Base-by-base conservation (phyloP, 2,329 filamentous ascomycete species). In the Chlorencoelia australis region DNA sequence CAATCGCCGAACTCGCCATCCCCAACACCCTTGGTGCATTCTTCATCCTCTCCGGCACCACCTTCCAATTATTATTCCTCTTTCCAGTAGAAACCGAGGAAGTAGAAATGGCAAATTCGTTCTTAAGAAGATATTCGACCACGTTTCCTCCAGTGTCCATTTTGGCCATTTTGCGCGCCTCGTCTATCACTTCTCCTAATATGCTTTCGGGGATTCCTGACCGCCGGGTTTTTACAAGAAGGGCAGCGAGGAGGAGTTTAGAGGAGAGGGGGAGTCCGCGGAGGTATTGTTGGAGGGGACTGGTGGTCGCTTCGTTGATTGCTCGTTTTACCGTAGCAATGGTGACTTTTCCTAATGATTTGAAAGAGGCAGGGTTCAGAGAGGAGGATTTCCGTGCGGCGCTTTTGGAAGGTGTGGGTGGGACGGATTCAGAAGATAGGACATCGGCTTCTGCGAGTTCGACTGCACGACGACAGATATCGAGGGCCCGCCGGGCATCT, bases 391-490 rank as follows among this genome's bases (percentile, higher is more conserved):
- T 39, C 56, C 58, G 53, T 59, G 63, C 49, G 11, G 51, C 53
- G 15, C 53, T 62, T 42, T 78, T 82, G 62, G 73, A 82, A 6
- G 80, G 79, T 3, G 79, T 83, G 41, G 63, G 58, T 11, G 73
- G 68, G 4, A 49, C 54, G n/a, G n/a, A n/a, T n/a, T n/a, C n/a
- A 8, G 37, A 35, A 6, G 61, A 49, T 36, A 61, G 62, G 28
- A 52, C 54, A 36, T 89, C 81, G 33, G 81, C 71, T 59, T 98
- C 91, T 19, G 89, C 91, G 17, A 98, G 77, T 61, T 98, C 91
- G 10, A 98, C 91, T 1, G 91, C 91, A 45, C 91, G 76, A 19
- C 91, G 76, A 58, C 93, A 98, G 41, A 98, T 96, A 53, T 98
- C 91, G 14, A 98, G 69, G 1, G 88, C 91, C 45, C 91, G 77